Percentiles rank a stretch among this genome's conserved stretches.
phyloP scores from a whole-genome alignment of 202 grass and related monocot species.

The Panicum virgatum region DNA sequence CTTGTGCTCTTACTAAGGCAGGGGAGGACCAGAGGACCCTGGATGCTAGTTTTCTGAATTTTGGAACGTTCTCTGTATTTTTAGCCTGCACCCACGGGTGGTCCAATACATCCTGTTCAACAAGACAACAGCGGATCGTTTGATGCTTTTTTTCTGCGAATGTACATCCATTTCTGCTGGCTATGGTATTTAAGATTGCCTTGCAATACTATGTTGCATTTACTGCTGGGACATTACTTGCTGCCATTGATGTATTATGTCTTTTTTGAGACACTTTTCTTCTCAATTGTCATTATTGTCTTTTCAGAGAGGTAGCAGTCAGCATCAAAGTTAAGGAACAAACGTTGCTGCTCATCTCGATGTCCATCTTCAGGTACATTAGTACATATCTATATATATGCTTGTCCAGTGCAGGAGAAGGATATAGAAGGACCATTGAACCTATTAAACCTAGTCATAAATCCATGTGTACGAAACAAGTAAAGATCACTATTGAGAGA shows the following conservation, averaged over 20 bases:
- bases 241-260: too few relatives aligned
- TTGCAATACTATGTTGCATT: background rate
- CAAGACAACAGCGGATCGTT: background rate
- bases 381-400: background rate
- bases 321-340: background rate
- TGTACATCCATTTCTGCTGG: background rate
- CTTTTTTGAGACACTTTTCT: background rate
- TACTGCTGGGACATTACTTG: background rate
- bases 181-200: background rate
- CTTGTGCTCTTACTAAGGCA: too few relatives aligned
- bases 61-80: background rate
- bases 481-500: background rate
- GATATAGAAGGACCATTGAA: too few relatives aligned
- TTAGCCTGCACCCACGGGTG: background rate
- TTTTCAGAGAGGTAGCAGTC: conserved; percentile 10
- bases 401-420: background rate
- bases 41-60: background rate
- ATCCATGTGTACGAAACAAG: background rate
- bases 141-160: background rate
- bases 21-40: too few relatives aligned
- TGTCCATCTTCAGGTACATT: background rate
- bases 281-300: background rate
- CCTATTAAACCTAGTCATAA: background rate
- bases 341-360: background rate
- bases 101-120: conserved; percentile 1